Evolutionary conservation across 1,284 basidiomycete species (phyloP).

Genomic region (Sphaerobolus stellatus): DNA sequence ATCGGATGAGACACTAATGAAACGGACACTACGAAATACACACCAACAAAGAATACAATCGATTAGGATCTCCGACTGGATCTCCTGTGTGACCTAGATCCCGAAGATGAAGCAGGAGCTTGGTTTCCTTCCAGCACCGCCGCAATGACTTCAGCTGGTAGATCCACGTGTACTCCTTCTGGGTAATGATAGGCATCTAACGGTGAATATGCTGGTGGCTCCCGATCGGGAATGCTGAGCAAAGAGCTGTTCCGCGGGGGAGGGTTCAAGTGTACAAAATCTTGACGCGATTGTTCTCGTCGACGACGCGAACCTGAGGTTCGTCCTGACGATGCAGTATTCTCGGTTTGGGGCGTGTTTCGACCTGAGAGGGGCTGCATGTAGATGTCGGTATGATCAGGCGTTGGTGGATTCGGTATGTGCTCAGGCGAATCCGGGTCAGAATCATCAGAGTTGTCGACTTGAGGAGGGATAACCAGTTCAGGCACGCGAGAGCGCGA

Average conservation of each 20-base stretch:
- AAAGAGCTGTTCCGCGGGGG: conserved; percentile 10
- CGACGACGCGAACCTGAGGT: too few relatives aligned
- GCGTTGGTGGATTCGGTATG: conserved; percentile 13
- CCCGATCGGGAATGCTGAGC: conserved; percentile 44
- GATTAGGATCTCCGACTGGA: too few relatives aligned
- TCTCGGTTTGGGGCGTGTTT: conserved; percentile 7
- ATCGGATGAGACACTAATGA: too few relatives aligned
- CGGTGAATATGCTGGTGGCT: conserved; percentile 80
- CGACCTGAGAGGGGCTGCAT: conserved; percentile 13
- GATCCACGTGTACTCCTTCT: conserved; percentile 78
- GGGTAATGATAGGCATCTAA: conserved; percentile 75
- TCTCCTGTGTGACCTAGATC: not conserved
- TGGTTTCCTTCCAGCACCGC: conserved; percentile 68
- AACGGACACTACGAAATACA: too few relatives aligned
- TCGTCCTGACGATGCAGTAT: too few relatives aligned
- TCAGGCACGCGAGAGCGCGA: conserved; percentile 36
- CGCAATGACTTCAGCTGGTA: conserved; percentile 79
- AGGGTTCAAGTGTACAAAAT: too few relatives aligned
- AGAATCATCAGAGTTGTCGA: not conserved
- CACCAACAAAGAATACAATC: too few relatives aligned
- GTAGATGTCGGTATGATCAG: conserved; percentile 9
- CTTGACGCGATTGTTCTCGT: too few relatives aligned
- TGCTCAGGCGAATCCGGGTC: conserved; percentile 20
- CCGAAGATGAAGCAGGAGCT: not conserved
- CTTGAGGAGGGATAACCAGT: conserved; percentile 50